Conservation (phyloP, 2,329 filamentous ascomycete genomes). For the Bipolaris bicolor region DNA sequence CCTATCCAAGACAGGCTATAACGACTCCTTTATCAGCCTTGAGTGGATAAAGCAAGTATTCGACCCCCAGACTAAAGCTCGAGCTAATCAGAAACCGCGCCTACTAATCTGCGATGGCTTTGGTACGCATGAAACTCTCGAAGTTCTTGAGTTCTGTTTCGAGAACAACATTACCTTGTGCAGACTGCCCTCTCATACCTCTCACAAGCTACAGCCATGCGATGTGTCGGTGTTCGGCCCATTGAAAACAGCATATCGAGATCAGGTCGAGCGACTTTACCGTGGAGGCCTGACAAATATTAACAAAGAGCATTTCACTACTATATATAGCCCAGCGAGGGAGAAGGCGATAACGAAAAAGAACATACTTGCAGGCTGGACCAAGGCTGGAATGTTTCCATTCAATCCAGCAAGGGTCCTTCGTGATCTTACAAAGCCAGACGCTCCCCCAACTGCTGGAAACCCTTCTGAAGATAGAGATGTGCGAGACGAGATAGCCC, state of each 20-base stretch:
- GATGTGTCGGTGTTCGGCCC: slow-evolving; percentile 2
- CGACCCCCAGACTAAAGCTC: slow-evolving; percentile 3
- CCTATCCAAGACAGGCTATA: too few species aligned
- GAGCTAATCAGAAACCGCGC: not conserved
- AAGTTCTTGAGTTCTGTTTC: slow-evolving; percentile 42
- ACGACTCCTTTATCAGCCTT: too few species aligned
- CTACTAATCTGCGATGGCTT: slow-evolving; percentile 25
- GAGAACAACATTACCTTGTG: slow-evolving; percentile 37
- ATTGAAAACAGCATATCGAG: slow-evolving; percentile 4
- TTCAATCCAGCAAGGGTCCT: slow-evolving; percentile 32
- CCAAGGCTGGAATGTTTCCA: slow-evolving; percentile 29
- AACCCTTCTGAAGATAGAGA: too few species aligned
- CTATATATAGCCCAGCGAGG: slow-evolving; percentile 10
- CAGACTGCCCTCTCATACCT: not conserved
- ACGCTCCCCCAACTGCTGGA: slow-evolving; percentile 11
- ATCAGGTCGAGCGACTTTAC: slow-evolving; percentile 2
- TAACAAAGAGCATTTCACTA: slow-evolving; percentile 7
- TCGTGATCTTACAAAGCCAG: slow-evolving; percentile 30
- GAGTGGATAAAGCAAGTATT: too few species aligned
- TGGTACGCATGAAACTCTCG: slow-evolving; percentile 44
- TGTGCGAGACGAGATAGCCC: too few species aligned
- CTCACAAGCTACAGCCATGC: not conserved
- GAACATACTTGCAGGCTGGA: slow-evolving; percentile 39
- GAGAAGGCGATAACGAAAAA: slow-evolving; percentile 26
- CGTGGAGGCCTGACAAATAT: slow-evolving; percentile 1